Evolutionary conservation across 2,329 filamentous ascomycete genomes (phyloP).

Genomic region (Epichloe sp.): DNA sequence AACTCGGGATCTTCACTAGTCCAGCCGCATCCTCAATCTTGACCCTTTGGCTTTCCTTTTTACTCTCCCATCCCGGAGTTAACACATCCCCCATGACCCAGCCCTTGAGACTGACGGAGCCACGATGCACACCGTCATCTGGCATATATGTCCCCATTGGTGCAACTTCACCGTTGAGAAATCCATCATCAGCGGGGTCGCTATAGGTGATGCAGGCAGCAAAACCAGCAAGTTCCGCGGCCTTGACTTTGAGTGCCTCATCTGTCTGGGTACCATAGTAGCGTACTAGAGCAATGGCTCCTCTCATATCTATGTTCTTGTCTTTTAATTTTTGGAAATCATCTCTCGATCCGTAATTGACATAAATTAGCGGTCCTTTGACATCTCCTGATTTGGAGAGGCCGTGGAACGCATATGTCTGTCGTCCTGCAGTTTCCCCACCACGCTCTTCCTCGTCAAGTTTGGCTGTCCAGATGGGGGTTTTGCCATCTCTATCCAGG

Average conservation of each 20-base stretch:
- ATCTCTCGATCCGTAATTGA: conserved; percentile 75
- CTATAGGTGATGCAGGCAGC: conserved; percentile 85
- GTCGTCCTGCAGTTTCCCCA: conserved; percentile 45
- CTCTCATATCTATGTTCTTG: conserved; percentile 58
- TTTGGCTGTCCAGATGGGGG: conserved; percentile 61
- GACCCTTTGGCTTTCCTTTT: conserved; percentile 52
- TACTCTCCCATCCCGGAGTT: conserved; percentile 75
- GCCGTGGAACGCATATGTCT: conserved; percentile 75
- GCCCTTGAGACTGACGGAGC: conserved; percentile 65
- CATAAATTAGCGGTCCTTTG: conserved; percentile 76
- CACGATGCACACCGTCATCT: conserved; percentile 69
- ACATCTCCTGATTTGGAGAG: conserved; percentile 80
- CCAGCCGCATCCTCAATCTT: conserved; percentile 57
- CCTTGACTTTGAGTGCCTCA: conserved; percentile 72
- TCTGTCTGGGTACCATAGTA: conserved; percentile 65
- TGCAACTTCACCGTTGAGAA: conserved; percentile 55
- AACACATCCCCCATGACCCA: conserved; percentile 85
- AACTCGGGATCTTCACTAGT: conserved; percentile 71
- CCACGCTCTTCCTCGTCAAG: conserved; percentile 68
- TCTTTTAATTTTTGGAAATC: conserved; percentile 67
- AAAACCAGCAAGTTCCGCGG: conserved; percentile 76
- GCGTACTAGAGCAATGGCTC: conserved; percentile 72
- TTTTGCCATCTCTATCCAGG: conserved; percentile 48
- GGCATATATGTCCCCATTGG: conserved; percentile 74
- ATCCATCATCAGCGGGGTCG: conserved; percentile 77